Evolutionary conservation across 176 grass and related monocot genomes (phyloP).

Genomic region (Musa troglodytarum): DNA sequence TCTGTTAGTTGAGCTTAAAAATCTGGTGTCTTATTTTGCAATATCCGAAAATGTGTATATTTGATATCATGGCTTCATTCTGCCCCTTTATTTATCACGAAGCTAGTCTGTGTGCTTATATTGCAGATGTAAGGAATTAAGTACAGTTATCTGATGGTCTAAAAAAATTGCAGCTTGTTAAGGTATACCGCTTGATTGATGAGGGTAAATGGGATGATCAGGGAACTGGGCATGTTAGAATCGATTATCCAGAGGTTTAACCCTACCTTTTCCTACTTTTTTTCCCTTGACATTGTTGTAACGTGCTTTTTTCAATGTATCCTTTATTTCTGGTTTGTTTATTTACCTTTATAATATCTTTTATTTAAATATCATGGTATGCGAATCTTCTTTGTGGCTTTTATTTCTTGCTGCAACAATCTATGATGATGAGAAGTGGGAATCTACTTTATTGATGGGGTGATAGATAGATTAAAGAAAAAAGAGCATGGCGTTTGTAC

Average conservation of each 20-base stretch:
- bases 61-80: no score
- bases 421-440: no score
- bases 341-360: not conserved
- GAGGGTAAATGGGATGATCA: constrained; percentile 69
- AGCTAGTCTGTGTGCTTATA: not conserved
- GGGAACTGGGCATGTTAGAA: constrained; percentile 68
- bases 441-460: no score
- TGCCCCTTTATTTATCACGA: not conserved
- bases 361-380: not conserved
- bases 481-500: no score
- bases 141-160: constrained; percentile 11
- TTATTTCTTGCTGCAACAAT: not conserved
- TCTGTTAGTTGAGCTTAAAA: no score
- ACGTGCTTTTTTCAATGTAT: not conserved
- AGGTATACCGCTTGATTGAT: constrained; percentile 47
- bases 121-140: no score
- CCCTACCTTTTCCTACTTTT: constrained; percentile 6
- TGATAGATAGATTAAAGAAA: no score
- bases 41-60: no score
- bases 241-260: constrained; percentile 62
- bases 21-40: no score
- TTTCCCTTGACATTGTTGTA: not conserved
- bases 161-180: constrained; percentile 59
- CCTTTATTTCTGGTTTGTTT: not conserved
- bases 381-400: not conserved